Evolutionary conservation across 345 rosid species (phyloP).

Genomic region (Syzygium aqueum): DNA sequence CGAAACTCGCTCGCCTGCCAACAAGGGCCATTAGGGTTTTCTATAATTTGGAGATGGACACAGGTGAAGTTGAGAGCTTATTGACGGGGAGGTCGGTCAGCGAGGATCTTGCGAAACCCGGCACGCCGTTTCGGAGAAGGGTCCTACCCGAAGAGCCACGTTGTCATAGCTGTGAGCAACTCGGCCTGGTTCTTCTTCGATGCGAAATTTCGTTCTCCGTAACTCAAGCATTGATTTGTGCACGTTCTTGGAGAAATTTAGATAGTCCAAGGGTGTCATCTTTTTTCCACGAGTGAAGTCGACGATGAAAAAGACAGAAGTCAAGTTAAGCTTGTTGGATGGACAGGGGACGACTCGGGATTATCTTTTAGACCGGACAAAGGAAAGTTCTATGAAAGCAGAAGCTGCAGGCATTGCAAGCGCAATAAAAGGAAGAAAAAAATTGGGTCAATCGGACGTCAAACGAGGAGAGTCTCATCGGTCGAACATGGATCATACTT

Average conservation of each 20-base stretch:
- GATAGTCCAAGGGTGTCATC: neutral
- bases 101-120: neutral
- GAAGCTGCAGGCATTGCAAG: too few relatives aligned
- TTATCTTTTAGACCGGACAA: too few relatives aligned
- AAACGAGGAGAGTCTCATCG: too few relatives aligned
- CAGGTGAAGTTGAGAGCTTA: neutral
- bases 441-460: too few relatives aligned
- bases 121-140: neutral
- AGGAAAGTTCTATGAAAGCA: too few relatives aligned
- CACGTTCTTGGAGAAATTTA: neutral
- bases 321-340: too few relatives aligned
- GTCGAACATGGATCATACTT: too few relatives aligned
- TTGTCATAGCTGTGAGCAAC: neutral
- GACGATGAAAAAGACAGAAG: too few relatives aligned
- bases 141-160: neutral
- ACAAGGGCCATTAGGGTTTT: neutral
- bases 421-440: too few relatives aligned
- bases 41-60: neutral
- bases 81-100: neutral
- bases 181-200: neutral
- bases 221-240: neutral
- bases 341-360: too few relatives aligned
- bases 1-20: neutral
- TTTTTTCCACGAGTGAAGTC: too few relatives aligned
- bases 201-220: neutral